Evolutionary conservation across 2,329 filamentous ascomycete species (phyloP), one percentile per base, ranked within the genome.

Genomic region (Dothidotthia symphoricarpi): DNA sequence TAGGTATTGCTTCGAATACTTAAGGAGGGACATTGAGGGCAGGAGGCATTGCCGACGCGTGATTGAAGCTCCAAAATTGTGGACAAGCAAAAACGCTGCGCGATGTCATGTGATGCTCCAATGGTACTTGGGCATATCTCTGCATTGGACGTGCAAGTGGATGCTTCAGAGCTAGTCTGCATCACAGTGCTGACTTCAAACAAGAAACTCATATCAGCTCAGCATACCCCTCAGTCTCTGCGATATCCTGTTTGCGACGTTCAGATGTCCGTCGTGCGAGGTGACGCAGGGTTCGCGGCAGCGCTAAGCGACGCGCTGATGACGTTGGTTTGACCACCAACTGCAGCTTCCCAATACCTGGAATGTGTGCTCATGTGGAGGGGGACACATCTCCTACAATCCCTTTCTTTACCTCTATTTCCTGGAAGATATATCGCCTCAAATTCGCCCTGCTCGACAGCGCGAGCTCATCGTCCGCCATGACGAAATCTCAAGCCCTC

Each of bases 11-110:
- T 65, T 55, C 37, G 64, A 65, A 54, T 60, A 50, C 34, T 53
- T 59, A 47, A 66, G 52, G 49, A 63, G 55, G 54, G 67, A 69
- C 67, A 69, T 69, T 54, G 53, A 56, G 55, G 46, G 34, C 45
- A 31, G 35, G 43, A 43, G 41, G 47, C 59, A 54, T 59, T 24
- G 47, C 47, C 38, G 44, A 36, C 49, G 47, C 19, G 32, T 24
- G 19, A 34, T 42, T 14, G 27, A 41, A 16, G 38, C 29, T 25
- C 37, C 29, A 25, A 42, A 28, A 43, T 43, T 17, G 28, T 34
- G 38, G 38, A 19, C 36, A 28, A 39, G 35, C 30, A 19, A 14
- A 35, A 47, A 42, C 40, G 33, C 31, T 33, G 34, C 35, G 43
- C 48, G 48, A 49, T 35, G 41, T 49, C 48, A 51, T 43, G 39